Evolutionary conservation across 164 flowering plant species (phyloP).

Genomic region (Macadamia integrifolia): DNA sequence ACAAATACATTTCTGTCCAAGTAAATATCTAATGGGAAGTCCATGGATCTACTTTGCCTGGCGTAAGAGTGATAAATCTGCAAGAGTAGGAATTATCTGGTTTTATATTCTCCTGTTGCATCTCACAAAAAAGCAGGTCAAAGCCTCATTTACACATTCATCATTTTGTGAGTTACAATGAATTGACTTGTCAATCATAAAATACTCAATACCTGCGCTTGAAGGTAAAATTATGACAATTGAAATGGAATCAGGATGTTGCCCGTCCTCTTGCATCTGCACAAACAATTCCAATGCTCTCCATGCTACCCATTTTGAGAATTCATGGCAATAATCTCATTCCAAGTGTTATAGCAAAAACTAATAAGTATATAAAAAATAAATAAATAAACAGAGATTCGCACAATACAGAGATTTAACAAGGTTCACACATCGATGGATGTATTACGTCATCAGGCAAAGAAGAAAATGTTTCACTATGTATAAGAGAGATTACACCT

Average conservation of each 20-base stretch:
- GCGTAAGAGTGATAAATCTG: conserved; percentile 59
- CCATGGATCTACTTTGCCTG: conserved; percentile 91
- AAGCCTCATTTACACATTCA: conserved; percentile 56
- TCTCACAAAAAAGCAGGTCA: conserved; percentile 42
- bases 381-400: too few species aligned
- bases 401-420: too few species aligned
- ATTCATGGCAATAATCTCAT: conserved; percentile 70
- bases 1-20: conserved; percentile 59
- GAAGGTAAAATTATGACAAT: conserved; percentile 68
- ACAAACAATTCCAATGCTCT: too few species aligned
- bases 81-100: conserved; percentile 72
- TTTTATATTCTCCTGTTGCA: conserved; percentile 39
- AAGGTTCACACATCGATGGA: too few species aligned
- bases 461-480: too few species aligned
- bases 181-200: too few species aligned
- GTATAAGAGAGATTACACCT: too few species aligned
- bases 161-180: conserved; percentile 56
- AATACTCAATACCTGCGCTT: too few species aligned
- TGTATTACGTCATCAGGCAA: too few species aligned
- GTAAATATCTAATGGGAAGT: conserved; percentile 41
- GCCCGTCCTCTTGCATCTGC: conserved; percentile 50
- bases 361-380: too few species aligned
- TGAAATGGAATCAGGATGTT: conserved; percentile 77
- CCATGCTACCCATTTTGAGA: conserved; percentile 11
- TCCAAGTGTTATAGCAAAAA: conserved; percentile 40